Percentiles rank a stretch among this genome's conserved stretches.
phyloP scores from a whole-genome alignment of 2,329 filamentous ascomycete genomes.

The Seiridium cupressi region DNA sequence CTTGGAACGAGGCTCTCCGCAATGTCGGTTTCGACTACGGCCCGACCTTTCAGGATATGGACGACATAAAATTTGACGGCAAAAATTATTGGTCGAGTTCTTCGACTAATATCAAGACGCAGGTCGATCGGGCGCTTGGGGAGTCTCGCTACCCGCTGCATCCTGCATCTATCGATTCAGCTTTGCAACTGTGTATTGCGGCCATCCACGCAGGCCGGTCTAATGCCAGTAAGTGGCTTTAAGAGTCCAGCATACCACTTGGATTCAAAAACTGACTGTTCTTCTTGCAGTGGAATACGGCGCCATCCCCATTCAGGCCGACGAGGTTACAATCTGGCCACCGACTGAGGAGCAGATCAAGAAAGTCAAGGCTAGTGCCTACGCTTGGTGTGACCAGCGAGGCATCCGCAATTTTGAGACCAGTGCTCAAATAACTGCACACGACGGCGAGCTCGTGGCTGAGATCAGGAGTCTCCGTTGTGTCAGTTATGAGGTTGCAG shows the following conservation, averaged over 20 bases:
- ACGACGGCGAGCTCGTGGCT: conserved; percentile 23
- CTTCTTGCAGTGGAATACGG: conserved; percentile 20
- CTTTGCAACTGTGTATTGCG: conserved; percentile 30
- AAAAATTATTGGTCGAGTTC: conserved; percentile 23
- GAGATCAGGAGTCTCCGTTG: conserved; percentile 24
- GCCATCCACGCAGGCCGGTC: conserved; percentile 26
- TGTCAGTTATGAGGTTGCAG: conserved; percentile 25
- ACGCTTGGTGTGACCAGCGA: conserved; percentile 16
- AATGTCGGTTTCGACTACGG: conserved; percentile 38
- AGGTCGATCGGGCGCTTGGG: conserved; percentile 14
- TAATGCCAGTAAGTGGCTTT: conserved; percentile 14
- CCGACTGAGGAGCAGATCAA: conserved; percentile 11
- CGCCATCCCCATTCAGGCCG: conserved; percentile 26
- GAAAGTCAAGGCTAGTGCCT: conserved; percentile 15
- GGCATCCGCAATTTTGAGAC: conserved; percentile 19
- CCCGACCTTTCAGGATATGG: conserved; percentile 33
- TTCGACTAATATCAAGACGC: conserved; percentile 18
- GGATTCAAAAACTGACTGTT: neutral
- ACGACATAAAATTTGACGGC: conserved; percentile 24
- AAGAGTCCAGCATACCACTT: too few species aligned
- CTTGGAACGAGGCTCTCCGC: conserved; percentile 30
- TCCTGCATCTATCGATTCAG: conserved; percentile 36
- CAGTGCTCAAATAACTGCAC: conserved; percentile 19
- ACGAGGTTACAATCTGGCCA: conserved; percentile 23
- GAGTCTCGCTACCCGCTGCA: conserved; percentile 39